Base-by-base conservation (phyloP, 345 rosid genomes). In the Eutrema japonicum region DNA sequence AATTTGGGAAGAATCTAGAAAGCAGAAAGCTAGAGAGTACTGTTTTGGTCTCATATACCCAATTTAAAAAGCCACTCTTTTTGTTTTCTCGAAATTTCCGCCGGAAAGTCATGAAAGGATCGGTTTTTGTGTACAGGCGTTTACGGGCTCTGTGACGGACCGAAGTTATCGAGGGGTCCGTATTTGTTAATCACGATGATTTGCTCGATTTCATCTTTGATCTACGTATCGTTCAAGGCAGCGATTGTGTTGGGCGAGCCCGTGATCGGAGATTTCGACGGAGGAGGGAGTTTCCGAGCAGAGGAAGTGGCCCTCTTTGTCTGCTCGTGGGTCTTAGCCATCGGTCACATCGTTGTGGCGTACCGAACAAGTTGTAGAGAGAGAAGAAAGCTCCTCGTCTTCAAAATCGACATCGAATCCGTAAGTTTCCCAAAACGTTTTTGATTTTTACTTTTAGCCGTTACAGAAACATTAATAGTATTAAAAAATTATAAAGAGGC, bases 321-420 rank as follows among this genome's bases (percentile, higher is more conserved):
- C 3, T 86, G 89, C 57, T 94, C 98, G 4, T 47, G 77, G 78
- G 70, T 76, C 54, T 61, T 95, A 76, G 96, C 97, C 4, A 75
- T 89, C 70, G 96, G 85, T 26, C 99, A 91, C 74, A 61, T 95
- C 49, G 71, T 83, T 54, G 97, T 85, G 45, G 97, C 96, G 0
- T 91, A 94, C 22, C 82, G 90, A 80, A 94, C 88, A 41, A 91
- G 98, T 72, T 94, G 98, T 80, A 81, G 93, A 73, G 97, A 89
- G 76, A 82, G 97, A 79, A 85, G 90, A 76, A 94, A 94, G 75
- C 96, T 94, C 43, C 77, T 89, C 26, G 96, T 94, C 36, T 94
- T 82, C 88, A 91, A 87, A 79, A 94, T 94, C 67, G 98, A 94
- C 78, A 94, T 91, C 59, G 98, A 94, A 89, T 90, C 97, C 73